Evolutionary conservation across 768 basidiomycete species (phyloP).

Genomic region (Tephrocybe rancida): DNA sequence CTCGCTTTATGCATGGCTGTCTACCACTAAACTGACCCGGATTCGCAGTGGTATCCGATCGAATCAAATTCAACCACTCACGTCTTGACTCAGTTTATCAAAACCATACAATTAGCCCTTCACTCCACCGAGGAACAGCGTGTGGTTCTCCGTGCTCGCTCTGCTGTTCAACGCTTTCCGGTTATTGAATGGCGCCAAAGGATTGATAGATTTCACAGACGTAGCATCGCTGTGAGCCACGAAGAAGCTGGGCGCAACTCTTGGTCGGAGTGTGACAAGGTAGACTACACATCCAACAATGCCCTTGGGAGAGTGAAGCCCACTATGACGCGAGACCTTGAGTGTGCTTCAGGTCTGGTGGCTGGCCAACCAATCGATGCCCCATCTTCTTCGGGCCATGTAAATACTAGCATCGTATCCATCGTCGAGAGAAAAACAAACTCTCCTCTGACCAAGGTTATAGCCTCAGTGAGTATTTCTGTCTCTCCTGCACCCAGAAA

Average conservation of each 20-base stretch:
- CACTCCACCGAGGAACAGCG: constrained; percentile 90
- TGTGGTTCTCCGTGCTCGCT: constrained; percentile 88
- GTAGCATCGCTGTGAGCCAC: constrained; percentile 77
- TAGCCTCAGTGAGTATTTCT: constrained; percentile 66
- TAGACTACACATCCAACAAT: constrained; percentile 24
- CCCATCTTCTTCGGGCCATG: constrained; percentile 7
- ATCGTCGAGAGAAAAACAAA: constrained; percentile 90
- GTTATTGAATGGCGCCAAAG: constrained; percentile 97
- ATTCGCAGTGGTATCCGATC: constrained; percentile 88
- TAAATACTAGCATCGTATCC: constrained; percentile 82
- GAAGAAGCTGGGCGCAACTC: constrained; percentile 67
- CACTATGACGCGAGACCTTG: too few species aligned
- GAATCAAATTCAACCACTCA: constrained; percentile 91
- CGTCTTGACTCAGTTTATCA: constrained; percentile 91
- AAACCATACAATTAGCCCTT: constrained; percentile 92
- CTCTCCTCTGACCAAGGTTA: constrained; percentile 92
- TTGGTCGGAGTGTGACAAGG: constrained; percentile 74
- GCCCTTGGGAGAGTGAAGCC: too few species aligned
- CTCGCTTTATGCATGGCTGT: background rate
- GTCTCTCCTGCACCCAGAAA: constrained; percentile 3
- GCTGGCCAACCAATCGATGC: too few species aligned
- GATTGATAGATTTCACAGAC: constrained; percentile 91
- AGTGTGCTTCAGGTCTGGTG: too few species aligned
- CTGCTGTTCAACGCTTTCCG: constrained; percentile 94
- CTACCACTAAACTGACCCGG: background rate